phyloP scores from a whole-genome alignment of 768 basidiomycete species.

The Hysterangium stoloniferum region DNA sequence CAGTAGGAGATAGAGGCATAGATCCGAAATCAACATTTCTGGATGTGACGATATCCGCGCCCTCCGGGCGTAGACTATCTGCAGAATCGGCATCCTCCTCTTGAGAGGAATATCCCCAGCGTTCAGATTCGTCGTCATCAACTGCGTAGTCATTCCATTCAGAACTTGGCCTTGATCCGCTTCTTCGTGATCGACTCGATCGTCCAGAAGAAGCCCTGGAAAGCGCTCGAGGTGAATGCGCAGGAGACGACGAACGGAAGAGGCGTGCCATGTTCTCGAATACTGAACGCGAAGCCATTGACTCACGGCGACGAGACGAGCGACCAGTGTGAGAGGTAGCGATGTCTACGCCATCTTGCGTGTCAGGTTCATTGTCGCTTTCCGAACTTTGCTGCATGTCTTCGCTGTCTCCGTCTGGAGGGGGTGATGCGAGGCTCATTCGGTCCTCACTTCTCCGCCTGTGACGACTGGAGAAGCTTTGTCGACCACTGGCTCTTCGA shows the following conservation, averaged over 20 bases:
- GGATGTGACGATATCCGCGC: slow-evolving; percentile 34
- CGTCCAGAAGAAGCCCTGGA: slow-evolving; percentile 48
- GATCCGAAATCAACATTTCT: slow-evolving; percentile 69
- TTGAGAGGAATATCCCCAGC: slow-evolving; percentile 91
- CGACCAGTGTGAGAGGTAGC: slow-evolving; percentile 14
- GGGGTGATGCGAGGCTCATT: slow-evolving; percentile 24
- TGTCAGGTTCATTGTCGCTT: slow-evolving; percentile 28
- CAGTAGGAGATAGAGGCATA: slow-evolving; percentile 51
- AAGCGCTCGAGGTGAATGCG: slow-evolving; percentile 38
- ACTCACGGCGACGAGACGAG: slow-evolving; percentile 23
- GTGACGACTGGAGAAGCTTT: slow-evolving; percentile 6
- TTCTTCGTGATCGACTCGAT: slow-evolving; percentile 29
- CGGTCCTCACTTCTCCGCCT: slow-evolving; percentile 22
- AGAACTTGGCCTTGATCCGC: slow-evolving; percentile 39
- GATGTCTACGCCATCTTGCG: slow-evolving; percentile 21
- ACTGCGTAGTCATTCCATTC: slow-evolving; percentile 54
- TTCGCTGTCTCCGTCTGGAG: slow-evolving; percentile 36
- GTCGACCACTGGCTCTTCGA: slow-evolving; percentile 8
- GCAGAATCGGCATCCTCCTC: slow-evolving; percentile 59
- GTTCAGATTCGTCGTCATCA: slow-evolving; percentile 50
- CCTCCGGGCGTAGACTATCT: slow-evolving; percentile 26
- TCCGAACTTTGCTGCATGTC: slow-evolving; percentile 25
- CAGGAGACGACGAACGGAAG: slow-evolving; percentile 44
- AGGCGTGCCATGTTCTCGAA: slow-evolving; percentile 65
- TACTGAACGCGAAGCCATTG: slow-evolving; percentile 23